Evolutionary conservation across 768 basidiomycete genomes (phyloP), one percentile per base, ranked within the genome.

Genomic region (Boletus barrowsii): DNA sequence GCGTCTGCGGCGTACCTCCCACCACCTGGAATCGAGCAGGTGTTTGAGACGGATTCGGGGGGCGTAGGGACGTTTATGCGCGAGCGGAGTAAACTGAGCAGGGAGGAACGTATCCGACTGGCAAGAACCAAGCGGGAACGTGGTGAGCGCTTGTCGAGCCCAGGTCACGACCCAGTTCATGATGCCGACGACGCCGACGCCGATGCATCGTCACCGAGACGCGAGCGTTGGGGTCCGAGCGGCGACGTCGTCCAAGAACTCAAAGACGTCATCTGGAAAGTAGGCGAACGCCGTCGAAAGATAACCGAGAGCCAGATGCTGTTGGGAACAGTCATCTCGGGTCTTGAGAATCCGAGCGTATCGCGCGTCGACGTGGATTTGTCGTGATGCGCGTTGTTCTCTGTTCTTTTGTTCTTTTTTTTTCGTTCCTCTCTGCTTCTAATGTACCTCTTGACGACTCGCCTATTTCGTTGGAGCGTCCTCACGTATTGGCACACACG

Each of bases 211-310:
- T 44, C 59, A 35, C 33, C 15, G 45, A 62, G 42, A 57, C 61
- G 47, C 53, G 84, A 81, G 68, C 73, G 74, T 53, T 85, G 86
- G 85, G 88, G 87, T 0, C 88, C 87, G 8, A 82, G 83, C 5
- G 85, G 83, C 1, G 90, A 91, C 56, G 88, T 92, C 35, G 88
- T 92, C 6, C 83, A 89, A 66, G 90, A 92, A 68, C 73, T 92
- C 58, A 89, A 87, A 68, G 90, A 91, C 61, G 89, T 92, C 11
- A 92, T 92, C 30, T 89, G 87, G 87, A 87, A 90, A 67, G 90
- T 92, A 10, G 81, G 88, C 32, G 87, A 91, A 70, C 76, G 78
- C 62, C 75, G 83, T 66, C 72, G 86, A 55, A 78, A 76, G 68
- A 75, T 86, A 77, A 64, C 61, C 11, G 69, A 73, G 56, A 42